These are phyloP conservation scores for Fusarium tuaranense DNA, from an alignment of 2,329 filamentous ascomycete species.

Conservation along the genomic window DNA sequence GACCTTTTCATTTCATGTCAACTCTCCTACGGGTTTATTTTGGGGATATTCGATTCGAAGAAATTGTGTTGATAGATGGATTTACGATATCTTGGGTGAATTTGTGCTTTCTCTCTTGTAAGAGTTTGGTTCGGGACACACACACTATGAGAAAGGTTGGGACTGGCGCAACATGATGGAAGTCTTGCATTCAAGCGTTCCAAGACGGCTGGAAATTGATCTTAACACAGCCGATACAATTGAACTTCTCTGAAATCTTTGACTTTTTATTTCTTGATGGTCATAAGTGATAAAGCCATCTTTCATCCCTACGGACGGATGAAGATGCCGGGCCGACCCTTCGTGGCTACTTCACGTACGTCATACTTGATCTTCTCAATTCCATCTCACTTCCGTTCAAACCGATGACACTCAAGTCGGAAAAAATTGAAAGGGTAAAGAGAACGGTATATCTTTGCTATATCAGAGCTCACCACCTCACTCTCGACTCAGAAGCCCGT, in stretches of 20 bases:
- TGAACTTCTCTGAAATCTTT: neutral
- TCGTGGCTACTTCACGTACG: conserved; percentile 11
- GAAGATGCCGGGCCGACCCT: neutral
- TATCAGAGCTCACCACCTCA: neutral
- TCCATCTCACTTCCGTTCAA: neutral
- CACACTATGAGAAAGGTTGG: neutral
- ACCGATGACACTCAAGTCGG: neutral
- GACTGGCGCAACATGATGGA: conserved; percentile 1
- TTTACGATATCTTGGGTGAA: neutral
- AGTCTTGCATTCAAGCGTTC: neutral
- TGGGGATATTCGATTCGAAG: neutral
- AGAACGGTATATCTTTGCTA: neutral
- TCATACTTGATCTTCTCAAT: conserved; percentile 16
- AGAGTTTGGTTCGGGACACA: neutral
- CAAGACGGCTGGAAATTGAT: conserved; percentile 3
- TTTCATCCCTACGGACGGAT: neutral
- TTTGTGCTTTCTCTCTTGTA: neutral
- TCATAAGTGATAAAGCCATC: neutral
- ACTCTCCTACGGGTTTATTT: neutral
- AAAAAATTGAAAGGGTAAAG: neutral
- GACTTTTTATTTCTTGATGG: neutral
- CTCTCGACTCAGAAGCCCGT: neutral
- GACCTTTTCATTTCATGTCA: neutral
- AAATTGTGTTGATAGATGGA: conserved; percentile 7
- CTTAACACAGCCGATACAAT: neutral